Evolutionary conservation across 306 rosid species (phyloP).

Genomic region (Biancaea sappan): DNA sequence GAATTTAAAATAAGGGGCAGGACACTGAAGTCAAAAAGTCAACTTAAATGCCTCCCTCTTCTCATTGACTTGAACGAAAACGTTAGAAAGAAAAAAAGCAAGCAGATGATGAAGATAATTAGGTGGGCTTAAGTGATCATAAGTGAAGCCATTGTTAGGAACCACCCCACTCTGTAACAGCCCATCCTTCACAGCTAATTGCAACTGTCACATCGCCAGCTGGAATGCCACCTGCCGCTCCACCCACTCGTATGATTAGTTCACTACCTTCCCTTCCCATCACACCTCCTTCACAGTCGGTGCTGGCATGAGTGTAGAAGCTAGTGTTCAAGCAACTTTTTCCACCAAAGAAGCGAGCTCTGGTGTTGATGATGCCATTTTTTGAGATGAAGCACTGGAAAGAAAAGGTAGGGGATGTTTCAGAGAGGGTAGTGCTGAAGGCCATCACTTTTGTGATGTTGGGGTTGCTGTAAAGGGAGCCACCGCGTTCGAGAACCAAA

Average conservation of each 20-base stretch:
- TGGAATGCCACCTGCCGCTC: constrained; percentile 66
- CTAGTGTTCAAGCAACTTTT: constrained; percentile 78
- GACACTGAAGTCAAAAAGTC: too few species aligned
- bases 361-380: constrained; percentile 75
- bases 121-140: constrained; percentile 64
- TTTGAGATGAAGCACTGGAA: constrained; percentile 76
- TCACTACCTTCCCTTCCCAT: constrained; percentile 66
- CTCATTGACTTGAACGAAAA: too few species aligned
- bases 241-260: constrained; percentile 76
- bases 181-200: constrained; percentile 66
- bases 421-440: constrained; percentile 65
- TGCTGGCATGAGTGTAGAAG: constrained; percentile 72
- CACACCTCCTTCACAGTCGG: constrained; percentile 50
- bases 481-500: constrained; percentile 77
- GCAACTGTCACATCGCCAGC: constrained; percentile 63
- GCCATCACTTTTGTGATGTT: constrained; percentile 58
- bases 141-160: constrained; percentile 80
- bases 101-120: too few species aligned
- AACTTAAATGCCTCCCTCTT: too few species aligned
- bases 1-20: too few species aligned
- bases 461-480: constrained; percentile 74
- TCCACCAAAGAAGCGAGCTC: constrained; percentile 82
- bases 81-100: too few species aligned
- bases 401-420: constrained; percentile 66
- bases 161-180: constrained; percentile 49